Percentiles rank a stretch among this genome's conserved stretches.
phyloP scores from a whole-genome alignment of 2,329 filamentous ascomycete species.

The Metarhizium sp. region DNA sequence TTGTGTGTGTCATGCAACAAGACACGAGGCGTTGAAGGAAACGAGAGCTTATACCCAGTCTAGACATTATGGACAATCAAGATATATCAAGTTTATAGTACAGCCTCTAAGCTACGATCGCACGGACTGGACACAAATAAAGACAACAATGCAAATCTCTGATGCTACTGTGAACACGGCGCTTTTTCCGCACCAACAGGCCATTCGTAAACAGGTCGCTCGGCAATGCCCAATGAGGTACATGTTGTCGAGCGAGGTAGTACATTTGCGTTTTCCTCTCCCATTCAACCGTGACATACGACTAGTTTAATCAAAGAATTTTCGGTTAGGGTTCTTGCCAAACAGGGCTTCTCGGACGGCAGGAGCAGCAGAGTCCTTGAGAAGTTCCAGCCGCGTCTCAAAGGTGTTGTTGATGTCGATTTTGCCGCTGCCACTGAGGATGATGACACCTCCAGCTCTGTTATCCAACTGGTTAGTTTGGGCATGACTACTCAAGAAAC shows the following conservation, averaged over 20 bases:
- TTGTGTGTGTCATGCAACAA: background rate
- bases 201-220: background rate
- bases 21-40: background rate
- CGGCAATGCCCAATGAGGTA: conserved; percentile 10
- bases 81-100: conserved; percentile 14
- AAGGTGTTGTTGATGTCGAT: conserved; percentile 99
- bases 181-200: background rate
- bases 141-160: conserved; percentile 15
- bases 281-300: background rate
- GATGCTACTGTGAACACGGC: conserved; percentile 2
- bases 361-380: conserved; percentile 78
- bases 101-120: conserved; percentile 21
- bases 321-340: conserved; percentile 89
- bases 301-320: conserved; percentile 73
- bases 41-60: background rate
- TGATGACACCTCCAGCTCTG: conserved; percentile 74
- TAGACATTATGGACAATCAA: background rate
- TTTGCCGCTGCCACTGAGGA: conserved; percentile 78
- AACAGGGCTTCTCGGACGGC: conserved; percentile 80
- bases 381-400: conserved; percentile 76
- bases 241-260: background rate
- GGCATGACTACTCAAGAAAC: background rate
- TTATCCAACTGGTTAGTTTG: background rate
- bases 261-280: background rate
- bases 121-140: conserved; percentile 12